Evolutionary conservation across 805 yeast species (phyloP).

Genomic region (Pichia rugopelliculosa): DNA sequence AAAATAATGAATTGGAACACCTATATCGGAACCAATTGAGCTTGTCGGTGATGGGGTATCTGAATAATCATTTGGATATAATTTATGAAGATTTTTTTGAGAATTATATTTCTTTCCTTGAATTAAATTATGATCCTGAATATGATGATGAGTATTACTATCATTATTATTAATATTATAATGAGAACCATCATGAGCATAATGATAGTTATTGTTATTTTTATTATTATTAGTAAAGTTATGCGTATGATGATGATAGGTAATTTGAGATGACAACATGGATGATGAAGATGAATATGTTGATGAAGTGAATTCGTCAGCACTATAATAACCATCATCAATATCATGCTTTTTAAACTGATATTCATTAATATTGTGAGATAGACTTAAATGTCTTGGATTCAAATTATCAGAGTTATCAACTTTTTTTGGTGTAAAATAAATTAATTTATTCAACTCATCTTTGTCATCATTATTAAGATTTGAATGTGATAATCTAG

Average conservation of each 20-base stretch:
- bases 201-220: not conserved
- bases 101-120: not conserved
- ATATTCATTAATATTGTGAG: not conserved
- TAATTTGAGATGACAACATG: not conserved
- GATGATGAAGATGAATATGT: not conserved
- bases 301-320: not conserved
- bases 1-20: not conserved
- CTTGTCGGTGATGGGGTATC: not conserved
- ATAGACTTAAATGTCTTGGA: not conserved
- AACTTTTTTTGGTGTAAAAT: not conserved
- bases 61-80: not conserved
- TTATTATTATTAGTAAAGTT: too few species aligned
- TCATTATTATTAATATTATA: too few species aligned
- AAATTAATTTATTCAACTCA: not conserved
- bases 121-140: not conserved
- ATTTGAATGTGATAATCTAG: not conserved
- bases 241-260: not conserved
- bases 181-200: not conserved
- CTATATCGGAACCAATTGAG: constrained; percentile 2
- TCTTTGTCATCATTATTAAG: not conserved
- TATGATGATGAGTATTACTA: too few species aligned
- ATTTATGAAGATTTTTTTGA: not conserved
- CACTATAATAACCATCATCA: not conserved
- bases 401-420: not conserved
- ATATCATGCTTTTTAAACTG: too few species aligned